Evolutionary conservation across 306 rosid species (phyloP), one percentile per base, ranked within the genome.

Genomic region (Crotalaria pallida): DNA sequence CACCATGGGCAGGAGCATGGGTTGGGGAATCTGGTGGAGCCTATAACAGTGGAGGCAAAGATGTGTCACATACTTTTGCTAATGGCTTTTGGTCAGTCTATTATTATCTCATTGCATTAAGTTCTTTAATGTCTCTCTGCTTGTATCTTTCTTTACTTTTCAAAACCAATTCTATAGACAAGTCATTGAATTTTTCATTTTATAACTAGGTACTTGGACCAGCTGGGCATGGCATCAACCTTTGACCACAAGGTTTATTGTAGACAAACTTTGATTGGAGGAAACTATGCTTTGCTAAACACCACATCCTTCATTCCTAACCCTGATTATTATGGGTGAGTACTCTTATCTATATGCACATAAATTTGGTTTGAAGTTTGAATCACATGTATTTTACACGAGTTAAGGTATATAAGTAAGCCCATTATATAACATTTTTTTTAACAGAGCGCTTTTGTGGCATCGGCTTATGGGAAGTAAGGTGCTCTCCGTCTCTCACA

Each of bases 21-120:
- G 76, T 86, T 67, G 88, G 88, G 3, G 88, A 83, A 77, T 45
- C 84, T 17, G 88, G 91, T 3, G 88, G 91, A 67, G 85, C 88
- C 63, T 86, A 53, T 43, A 84, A 86, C 29, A 86, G 88, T 57
- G 91, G 91, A 10, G 85, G 88, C 59, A 81, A 16, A 81, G 72
- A 72, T 40, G 80, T 84, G 41, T 80, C 85, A 36, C 85, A 86
- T 16, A 84, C 81, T 16, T 86, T 86, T 69, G 85, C 36, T 9
- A 27, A 74, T 74, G 88, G 86, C 44, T 84, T 86, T 49, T 86
- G 85, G 88, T 86, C 3, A 59, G 34, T n/a, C 58, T 23, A n/a
- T 15, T 23, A n/a, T 15, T 57, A 18, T 47, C 48, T 22, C 3
- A 22, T 47, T 16, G 36, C 4, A 31, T 4, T 31, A 5, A 27